phyloP scores from a whole-genome alignment of 2,329 filamentous ascomycete species.

The Dryadomyces sulphureus region DNA sequence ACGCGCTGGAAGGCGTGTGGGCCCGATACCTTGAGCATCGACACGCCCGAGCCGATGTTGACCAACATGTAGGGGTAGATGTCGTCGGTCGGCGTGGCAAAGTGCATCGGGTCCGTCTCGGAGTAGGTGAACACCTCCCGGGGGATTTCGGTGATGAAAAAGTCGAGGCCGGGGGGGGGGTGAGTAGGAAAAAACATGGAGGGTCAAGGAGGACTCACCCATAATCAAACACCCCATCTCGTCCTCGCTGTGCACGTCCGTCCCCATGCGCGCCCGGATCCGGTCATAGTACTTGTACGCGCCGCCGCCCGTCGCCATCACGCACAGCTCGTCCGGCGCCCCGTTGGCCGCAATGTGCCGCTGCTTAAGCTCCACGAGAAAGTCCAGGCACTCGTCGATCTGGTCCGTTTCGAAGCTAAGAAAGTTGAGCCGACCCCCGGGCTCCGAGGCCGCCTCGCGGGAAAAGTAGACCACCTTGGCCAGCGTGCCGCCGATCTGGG shows the following conservation, averaged over 20 bases:
- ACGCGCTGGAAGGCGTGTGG: conserved; percentile 79
- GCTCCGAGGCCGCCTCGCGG: conserved; percentile 67
- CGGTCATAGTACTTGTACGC: conserved; percentile 95
- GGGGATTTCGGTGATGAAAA: conserved; percentile 97
- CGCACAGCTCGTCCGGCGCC: conserved; percentile 55
- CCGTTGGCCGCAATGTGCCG: conserved; percentile 69
- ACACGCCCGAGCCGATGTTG: conserved; percentile 95
- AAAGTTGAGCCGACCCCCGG: conserved; percentile 86
- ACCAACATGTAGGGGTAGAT: conserved; percentile 96
- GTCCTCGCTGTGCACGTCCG: conserved; percentile 83
- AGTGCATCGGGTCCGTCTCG: conserved; percentile 80
- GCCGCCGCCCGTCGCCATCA: conserved; percentile 92
- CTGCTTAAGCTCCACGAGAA: conserved; percentile 72
- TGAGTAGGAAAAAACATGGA: neutral
- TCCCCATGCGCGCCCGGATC: conserved; percentile 67
- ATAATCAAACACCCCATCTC: conserved; percentile 99
- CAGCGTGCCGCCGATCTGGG: conserved; percentile 82
- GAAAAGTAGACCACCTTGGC: conserved; percentile 97
- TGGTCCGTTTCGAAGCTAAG: conserved; percentile 90
- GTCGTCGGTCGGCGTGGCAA: conserved; percentile 46
- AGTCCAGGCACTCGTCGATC: conserved; percentile 86
- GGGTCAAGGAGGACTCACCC: conserved; percentile 36
- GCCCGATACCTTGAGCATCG: conserved; percentile 91
- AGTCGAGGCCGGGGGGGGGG: conserved; percentile 63
- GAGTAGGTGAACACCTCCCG: conserved; percentile 95